Conservation (phyloP, 2,329 filamentous ascomycete genomes). For the Apiospora aurea region DNA sequence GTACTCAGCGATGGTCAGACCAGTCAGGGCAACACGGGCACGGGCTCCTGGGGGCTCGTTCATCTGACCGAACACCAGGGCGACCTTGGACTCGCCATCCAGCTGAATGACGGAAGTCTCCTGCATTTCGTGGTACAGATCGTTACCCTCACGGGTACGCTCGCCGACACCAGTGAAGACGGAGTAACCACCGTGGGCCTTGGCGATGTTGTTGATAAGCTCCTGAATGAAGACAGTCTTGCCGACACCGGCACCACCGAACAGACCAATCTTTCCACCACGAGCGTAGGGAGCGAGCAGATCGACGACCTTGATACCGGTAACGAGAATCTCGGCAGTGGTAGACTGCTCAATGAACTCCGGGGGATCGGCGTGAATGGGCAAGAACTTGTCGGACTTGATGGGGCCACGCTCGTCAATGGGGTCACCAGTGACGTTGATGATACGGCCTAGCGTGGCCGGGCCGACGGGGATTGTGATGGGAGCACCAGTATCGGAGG, state of each 20-base stretch:
- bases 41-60: conserved; percentile 99
- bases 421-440: conserved; percentile 99
- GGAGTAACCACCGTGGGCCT: conserved; percentile 99
- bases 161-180: conserved; percentile 99
- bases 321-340: conserved; percentile 93
- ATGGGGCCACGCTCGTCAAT: conserved; percentile 99
- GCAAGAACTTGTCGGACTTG: conserved; percentile 85
- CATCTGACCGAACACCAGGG: conserved; percentile 99
- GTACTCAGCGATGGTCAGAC: conserved; percentile 81
- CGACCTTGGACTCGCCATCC: conserved; percentile 99
- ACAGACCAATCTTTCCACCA: conserved; percentile 99
- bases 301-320: conserved; percentile 99
- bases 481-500: conserved; percentile 87
- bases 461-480: conserved; percentile 96
- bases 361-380: conserved; percentile 93
- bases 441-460: conserved; percentile 96
- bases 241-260: conserved; percentile 99
- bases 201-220: conserved; percentile 99
- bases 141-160: conserved; percentile 99
- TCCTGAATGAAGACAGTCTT: conserved; percentile 99
- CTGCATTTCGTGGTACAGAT: conserved; percentile 99
- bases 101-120: conserved; percentile 99
- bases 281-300: conserved; percentile 98
- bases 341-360: conserved; percentile 96
- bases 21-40: conserved; percentile 99